Evolutionary conservation across 1,284 basidiomycete species (phyloP).

Genomic region (Inonotus hispidus): DNA sequence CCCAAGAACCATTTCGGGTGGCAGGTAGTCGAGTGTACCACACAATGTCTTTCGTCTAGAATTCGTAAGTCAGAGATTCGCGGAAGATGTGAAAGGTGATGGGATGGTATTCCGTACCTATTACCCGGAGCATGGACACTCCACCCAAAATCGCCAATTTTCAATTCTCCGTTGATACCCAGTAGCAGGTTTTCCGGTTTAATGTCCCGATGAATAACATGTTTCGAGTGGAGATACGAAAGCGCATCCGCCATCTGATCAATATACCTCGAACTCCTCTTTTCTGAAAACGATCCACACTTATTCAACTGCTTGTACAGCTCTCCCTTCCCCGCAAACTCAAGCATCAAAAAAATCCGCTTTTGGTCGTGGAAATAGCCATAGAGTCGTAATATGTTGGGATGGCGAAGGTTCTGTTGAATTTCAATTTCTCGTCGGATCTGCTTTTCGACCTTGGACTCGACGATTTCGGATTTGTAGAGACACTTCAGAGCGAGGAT

Average conservation of each 20-base stretch:
- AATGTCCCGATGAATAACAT: conserved; percentile 98
- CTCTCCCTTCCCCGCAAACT: conserved; percentile 65
- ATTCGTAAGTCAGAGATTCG: not conserved
- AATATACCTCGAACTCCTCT: conserved; percentile 83
- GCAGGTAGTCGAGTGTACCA: conserved; percentile 95
- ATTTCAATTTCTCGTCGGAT: conserved; percentile 98
- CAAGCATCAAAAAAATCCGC: conserved; percentile 62
- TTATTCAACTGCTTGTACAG: conserved; percentile 92
- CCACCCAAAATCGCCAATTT: conserved; percentile 99
- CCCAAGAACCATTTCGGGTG: conserved; percentile 97
- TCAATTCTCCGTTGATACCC: conserved; percentile 94
- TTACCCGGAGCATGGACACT: conserved; percentile 96
- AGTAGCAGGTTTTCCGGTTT: conserved; percentile 97
- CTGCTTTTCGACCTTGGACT: conserved; percentile 87
- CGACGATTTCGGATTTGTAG: conserved; percentile 94
- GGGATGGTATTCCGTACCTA: conserved; percentile 30
- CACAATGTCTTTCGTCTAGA: conserved; percentile 73
- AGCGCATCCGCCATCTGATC: conserved; percentile 99
- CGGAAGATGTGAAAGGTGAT: not conserved
- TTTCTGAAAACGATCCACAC: conserved; percentile 82
- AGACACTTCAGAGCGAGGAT: conserved; percentile 97
- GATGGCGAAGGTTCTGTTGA: conserved; percentile 95
- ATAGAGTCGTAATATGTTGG: conserved; percentile 77
- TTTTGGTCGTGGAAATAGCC: conserved; percentile 67
- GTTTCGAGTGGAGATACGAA: conserved; percentile 89